Evolutionary conservation across 768 basidiomycete genomes (phyloP), one percentile per base, ranked within the genome.

Genomic region (Sporobolomyces phaffii): DNA sequence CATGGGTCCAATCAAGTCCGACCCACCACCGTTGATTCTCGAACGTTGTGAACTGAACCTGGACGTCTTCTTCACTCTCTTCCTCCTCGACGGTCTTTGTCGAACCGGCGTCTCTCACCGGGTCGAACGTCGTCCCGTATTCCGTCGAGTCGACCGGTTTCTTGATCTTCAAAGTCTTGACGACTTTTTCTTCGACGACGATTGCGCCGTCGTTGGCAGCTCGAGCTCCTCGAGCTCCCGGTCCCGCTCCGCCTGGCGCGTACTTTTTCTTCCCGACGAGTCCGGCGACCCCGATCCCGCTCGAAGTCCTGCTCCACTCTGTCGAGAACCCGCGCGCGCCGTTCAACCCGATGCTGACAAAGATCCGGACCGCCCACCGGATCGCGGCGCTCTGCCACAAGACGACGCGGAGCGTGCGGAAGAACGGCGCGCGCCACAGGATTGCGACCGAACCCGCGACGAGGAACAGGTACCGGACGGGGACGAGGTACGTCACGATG

Each of bases 61-160:
- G 78, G 20, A 90, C 81, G 41, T 80, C 76, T 20, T 78, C 76
- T 52, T 87, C 81, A 44, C 29, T 33, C 31, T 79, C 80, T 26
- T 78, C 68, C 13, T 22, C 47, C 14, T 82, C 83, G 3, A n/a
- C n/a, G 8, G 13, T 40, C 15, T 17, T 2, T 29, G 44, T 61
- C 57, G n/a, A 9, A 38, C 17, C 38, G 38, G 17, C 38, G 9
- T 38, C 11, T 38, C 18, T 18, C 17, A 34, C 36, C 1, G 24
- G 24, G 17, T 40, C 36, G 5, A 56, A 14, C n/a, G 20, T 5
- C 17, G 13, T 3, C 10, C 3, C 33, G 9, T 36, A 3, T 20
- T 53, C 24, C 31, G 33, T 33, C 38, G 24, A 3, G 38, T 43
- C 28, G 38, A 15, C 2, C 24, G 38, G 17, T 43, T 17, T 56